Evolutionary conservation across 257 asterid genomes (phyloP).

Genomic region (Solanum paucissectum): DNA sequence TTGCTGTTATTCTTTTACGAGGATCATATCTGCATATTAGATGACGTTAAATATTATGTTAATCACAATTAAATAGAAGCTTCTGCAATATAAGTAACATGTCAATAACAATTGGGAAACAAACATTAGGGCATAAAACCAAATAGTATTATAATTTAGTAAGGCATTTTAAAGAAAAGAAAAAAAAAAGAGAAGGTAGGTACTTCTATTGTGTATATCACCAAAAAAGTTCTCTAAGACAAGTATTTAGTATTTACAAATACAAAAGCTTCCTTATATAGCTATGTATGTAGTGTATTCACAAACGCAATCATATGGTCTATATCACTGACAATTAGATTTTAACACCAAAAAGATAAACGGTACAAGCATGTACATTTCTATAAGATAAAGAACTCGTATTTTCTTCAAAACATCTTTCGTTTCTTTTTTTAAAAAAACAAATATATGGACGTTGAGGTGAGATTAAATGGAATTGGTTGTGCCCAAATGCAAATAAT

Average conservation of each 20-base stretch:
- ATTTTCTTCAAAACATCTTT: not conserved
- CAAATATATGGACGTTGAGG: not conserved
- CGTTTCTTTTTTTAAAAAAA: not conserved
- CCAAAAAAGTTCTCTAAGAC: not conserved
- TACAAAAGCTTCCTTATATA: not conserved
- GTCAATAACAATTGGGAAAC: not conserved
- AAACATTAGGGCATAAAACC: not conserved
- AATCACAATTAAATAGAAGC: not conserved
- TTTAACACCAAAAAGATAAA: not conserved
- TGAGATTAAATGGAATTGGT: not conserved
- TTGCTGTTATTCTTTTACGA: slow-evolving; percentile 74
- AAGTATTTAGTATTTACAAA: not conserved
- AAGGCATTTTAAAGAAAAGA: not conserved
- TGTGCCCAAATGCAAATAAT: not conserved
- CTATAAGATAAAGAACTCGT: not conserved
- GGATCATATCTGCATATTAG: slow-evolving; percentile 86
- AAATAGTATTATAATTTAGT: not conserved
- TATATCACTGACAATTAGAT: not conserved
- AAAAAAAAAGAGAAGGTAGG: not conserved
- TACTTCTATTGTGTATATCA: not conserved
- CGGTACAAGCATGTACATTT: not conserved
- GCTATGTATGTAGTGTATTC: not conserved
- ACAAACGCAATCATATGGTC: not conserved
- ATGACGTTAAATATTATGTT: not conserved
- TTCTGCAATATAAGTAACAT: not conserved